Percentiles rank a stretch among this genome's conserved stretches.
These are phyloP conservation scores for Zygotorulaspora mrakii DNA, from an alignment of 1,139 yeast species.

Conservation along the genomic window DNA sequence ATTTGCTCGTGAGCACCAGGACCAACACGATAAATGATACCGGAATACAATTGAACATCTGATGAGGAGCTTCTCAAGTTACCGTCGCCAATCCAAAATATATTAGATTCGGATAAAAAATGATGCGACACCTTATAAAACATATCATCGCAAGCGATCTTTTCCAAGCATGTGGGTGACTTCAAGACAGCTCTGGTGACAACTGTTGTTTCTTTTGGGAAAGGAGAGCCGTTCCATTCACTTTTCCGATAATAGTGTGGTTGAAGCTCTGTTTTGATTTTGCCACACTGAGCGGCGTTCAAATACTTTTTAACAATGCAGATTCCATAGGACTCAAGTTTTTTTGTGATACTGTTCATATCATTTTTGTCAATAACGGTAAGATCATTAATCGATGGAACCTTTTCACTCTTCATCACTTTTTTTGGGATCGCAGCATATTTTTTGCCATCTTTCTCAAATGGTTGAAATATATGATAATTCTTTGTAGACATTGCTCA, in stretches of 20 bases:
- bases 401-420: background rate
- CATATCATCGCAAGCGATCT: constrained; percentile 12
- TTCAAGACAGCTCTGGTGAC: constrained; percentile 13
- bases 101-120: constrained; percentile 22
- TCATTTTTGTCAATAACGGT: constrained; percentile 7
- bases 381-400: constrained; percentile 2
- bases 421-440: constrained; percentile 12
- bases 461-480: constrained; percentile 8
- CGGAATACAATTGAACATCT: constrained; percentile 32
- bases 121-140: constrained; percentile 11
- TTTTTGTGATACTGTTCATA: constrained; percentile 6
- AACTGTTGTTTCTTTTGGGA: constrained; percentile 17
- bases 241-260: constrained; percentile 15
- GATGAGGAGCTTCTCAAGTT: constrained; percentile 26
- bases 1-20: constrained; percentile 33
- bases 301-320: constrained; percentile 14
- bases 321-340: constrained; percentile 14
- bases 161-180: constrained; percentile 12
- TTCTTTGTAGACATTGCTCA: constrained; percentile 16
- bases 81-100: constrained; percentile 30
- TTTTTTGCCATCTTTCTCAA: constrained; percentile 13
- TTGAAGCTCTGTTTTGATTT: constrained; percentile 10
- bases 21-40: constrained; percentile 35
- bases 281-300: constrained; percentile 4
- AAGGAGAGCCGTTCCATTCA: constrained; percentile 18